Evolutionary conservation across 805 yeast species (phyloP), one percentile per base, ranked within the genome.

Genomic region (Clavispora phyllophila): DNA sequence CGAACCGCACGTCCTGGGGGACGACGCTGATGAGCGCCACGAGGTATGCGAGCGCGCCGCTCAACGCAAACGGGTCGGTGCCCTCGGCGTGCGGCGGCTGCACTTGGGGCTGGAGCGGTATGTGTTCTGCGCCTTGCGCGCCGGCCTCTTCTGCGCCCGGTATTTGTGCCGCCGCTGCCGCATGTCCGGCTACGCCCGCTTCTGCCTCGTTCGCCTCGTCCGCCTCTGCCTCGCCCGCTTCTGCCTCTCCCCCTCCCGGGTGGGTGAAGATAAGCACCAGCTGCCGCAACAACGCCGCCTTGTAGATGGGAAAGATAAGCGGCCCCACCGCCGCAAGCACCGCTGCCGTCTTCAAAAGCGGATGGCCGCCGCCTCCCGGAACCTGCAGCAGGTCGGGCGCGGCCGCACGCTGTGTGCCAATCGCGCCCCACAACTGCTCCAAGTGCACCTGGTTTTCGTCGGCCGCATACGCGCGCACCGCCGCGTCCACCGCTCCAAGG

Each of bases 241-340:
- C 31, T 12, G 7, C 15, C 10, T n/a, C n/a, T n/a, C n/a, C n/a
- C n/a, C n/a, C n/a, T n/a, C 6, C 13, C 20, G 52, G 41, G 32
- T 50, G 53, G 42, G 43, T 45, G 46, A 58, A 56, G 17, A 59
- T 45, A 2, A 86, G 47, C 4, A 86, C 70, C 28, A 78, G 64
- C 44, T 78, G 73, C 15, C 93, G 64, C 26, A 82, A 55, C 31
- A 86, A 60, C 2, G 81, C 75, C 26, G 78, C 68, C 60, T 81
- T 84, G 80, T 83, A 86, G 4, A 82, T 57, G 31, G 70, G 75
- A 54, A 82, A 84, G 2, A 81, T 65, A 39, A 82, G 62, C 0
- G 93, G 90, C 0, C 95, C 90, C 40, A 81, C 62, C 1, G 59
- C 54, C 23, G 73, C 67, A 36, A 84, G 53, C 29, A 81, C 61